Evolutionary conservation across 495 filamentous ascomycete species (phyloP).

Genomic region (Paragyromitra xinjiangensis): DNA sequence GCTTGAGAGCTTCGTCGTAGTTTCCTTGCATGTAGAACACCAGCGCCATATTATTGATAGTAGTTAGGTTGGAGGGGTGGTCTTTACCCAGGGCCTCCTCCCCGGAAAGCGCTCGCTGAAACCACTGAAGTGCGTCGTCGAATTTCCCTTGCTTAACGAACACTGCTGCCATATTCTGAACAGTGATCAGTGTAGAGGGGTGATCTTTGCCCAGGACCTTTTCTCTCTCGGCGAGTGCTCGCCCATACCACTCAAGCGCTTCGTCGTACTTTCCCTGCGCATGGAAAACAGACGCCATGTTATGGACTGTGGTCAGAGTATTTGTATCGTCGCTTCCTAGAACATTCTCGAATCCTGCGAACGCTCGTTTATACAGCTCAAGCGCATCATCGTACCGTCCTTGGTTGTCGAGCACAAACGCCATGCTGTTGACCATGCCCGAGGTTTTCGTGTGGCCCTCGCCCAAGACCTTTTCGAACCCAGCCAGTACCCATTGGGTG

Average conservation of each 20-base stretch:
- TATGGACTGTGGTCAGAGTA: slow-evolving; percentile 2
- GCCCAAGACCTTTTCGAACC: not conserved
- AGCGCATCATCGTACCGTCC: not conserved
- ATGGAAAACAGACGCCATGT: slow-evolving; percentile 10
- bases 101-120: not conserved
- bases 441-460: not conserved
- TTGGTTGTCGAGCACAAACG: not conserved
- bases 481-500: not conserved
- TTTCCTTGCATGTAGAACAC: slow-evolving; percentile 5
- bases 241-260: not conserved
- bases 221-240: slow-evolving; percentile 5
- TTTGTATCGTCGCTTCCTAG: slow-evolving; percentile 30
- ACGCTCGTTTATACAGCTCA: not conserved
- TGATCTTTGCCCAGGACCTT: slow-evolving; percentile 5
- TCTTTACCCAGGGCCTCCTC: not conserved
- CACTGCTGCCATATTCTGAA: not conserved
- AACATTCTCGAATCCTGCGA: slow-evolving; percentile 8
- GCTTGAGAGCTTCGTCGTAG: not conserved
- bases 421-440: not conserved
- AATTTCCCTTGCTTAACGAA: not conserved
- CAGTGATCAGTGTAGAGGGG: not conserved
- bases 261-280: slow-evolving; percentile 12
- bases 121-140: not conserved
- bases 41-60: slow-evolving; percentile 3
- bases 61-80: slow-evolving; percentile 3